Percentiles rank a stretch among this genome's conserved stretches.
These are phyloP conservation scores for Sporisorium iseilematis-ciliati DNA, from an alignment of 1,284 basidiomycete genomes.

Conservation along the genomic window DNA sequence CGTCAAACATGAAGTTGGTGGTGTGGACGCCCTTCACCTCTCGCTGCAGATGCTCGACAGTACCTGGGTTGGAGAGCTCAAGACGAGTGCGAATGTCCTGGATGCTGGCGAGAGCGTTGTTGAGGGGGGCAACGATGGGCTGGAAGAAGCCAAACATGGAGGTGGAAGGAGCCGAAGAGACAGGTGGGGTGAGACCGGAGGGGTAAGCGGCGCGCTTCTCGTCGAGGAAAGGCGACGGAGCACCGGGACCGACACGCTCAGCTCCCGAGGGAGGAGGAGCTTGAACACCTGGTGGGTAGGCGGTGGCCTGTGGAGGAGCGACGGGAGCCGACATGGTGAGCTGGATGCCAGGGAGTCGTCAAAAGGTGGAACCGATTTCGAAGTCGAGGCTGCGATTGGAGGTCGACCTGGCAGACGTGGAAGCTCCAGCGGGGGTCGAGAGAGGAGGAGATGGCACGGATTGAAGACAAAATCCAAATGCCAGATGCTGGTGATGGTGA, in stretches of 20 bases:
- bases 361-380: background rate
- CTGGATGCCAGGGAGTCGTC: background rate
- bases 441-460: background rate
- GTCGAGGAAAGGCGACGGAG: conserved; percentile 43
- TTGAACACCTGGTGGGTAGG: conserved; percentile 47
- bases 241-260: conserved; percentile 40
- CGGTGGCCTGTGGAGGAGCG: conserved; percentile 45
- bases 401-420: background rate
- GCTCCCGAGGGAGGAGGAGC: conserved; percentile 46
- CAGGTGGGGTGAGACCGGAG: conserved; percentile 41
- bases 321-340: conserved; percentile 36
- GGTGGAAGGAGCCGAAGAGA: conserved; percentile 44
- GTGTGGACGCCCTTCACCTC: conserved; percentile 79
- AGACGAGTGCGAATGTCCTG: conserved; percentile 59
- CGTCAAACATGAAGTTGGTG: conserved; percentile 96
- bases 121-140: conserved; percentile 57
- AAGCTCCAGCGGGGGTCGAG: background rate
- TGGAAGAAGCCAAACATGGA: conserved; percentile 57
- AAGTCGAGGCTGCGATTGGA: background rate
- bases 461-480: conserved; percentile 8
- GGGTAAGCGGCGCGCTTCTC: conserved; percentile 50
- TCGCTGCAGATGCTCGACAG: conserved; percentile 64
- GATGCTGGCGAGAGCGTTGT: conserved; percentile 36
- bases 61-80: conserved; percentile 65
- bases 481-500: conserved; percentile 13